phyloP scores from a whole-genome alignment of 352 stramenopile genomes.

The Pythium aristosporum region DNA sequence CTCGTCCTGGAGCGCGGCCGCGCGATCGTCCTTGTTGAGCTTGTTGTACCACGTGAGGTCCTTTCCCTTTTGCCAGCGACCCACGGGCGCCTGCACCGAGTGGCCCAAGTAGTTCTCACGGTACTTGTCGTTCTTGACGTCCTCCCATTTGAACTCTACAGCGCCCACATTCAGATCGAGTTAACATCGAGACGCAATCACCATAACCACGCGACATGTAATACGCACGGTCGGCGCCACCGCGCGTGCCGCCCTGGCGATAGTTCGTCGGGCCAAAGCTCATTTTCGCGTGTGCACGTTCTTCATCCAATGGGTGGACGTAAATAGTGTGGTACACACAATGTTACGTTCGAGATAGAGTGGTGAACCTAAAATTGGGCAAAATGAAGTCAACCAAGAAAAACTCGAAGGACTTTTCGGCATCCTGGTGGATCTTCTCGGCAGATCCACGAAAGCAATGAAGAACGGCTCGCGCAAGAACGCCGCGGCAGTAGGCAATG shows the following conservation, averaged over 20 bases:
- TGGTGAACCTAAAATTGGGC: neutral
- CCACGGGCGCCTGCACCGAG: conserved; percentile 85
- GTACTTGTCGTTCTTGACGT: conserved; percentile 93
- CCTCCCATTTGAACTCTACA: conserved; percentile 92
- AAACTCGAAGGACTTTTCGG: neutral
- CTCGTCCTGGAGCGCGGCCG: conserved; percentile 57
- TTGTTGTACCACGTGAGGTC: conserved; percentile 91
- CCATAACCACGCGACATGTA: neutral
- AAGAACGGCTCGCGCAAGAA: conserved; percentile 17
- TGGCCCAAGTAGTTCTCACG: conserved; percentile 91
- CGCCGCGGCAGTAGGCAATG: neutral
- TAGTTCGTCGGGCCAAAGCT: conserved; percentile 88
- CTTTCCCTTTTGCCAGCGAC: conserved; percentile 88
- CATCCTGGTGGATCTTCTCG: conserved; percentile 6
- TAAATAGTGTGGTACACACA: conserved; percentile 3
- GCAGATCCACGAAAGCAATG: neutral
- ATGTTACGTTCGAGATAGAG: neutral
- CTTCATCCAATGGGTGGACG: neutral
- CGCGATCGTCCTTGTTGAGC: conserved; percentile 50
- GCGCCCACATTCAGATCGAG: no score
- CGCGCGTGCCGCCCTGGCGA: conserved; percentile 80
- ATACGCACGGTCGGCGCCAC: conserved; percentile 79
- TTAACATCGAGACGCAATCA: neutral
- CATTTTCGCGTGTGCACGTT: conserved; percentile 34
- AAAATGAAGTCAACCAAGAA: conserved; percentile 1